Percentiles rank a stretch among this genome's conserved stretches.
These are phyloP conservation scores for Rhododendron griersonianum DNA, from an alignment of 148 eudicot species.

Conservation along the genomic window DNA sequence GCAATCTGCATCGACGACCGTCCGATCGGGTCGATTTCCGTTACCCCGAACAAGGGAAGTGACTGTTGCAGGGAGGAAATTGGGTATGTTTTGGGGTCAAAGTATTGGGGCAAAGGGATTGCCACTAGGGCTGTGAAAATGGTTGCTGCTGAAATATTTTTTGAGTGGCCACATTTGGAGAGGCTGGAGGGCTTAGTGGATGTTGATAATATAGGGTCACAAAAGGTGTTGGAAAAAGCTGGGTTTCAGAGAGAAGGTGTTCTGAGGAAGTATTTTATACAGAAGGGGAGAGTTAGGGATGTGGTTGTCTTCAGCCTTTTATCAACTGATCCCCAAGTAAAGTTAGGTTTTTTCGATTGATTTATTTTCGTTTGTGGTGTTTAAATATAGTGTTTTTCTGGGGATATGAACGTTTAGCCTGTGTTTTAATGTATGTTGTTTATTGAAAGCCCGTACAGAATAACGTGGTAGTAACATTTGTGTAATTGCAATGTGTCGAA, in stretches of 20 bases:
- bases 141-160: conserved; percentile 16
- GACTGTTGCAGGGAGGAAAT: conserved; percentile 13
- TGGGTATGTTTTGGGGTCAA: conserved; percentile 23
- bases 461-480: no score
- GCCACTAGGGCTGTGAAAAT: conserved; percentile 20
- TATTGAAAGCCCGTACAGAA: no score
- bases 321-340: no score
- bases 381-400: no score
- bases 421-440: no score
- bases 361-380: no score
- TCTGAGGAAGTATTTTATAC: not conserved
- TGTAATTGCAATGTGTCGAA: no score
- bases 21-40: conserved; percentile 17
- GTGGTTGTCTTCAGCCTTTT: not conserved
- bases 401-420: no score
- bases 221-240: conserved; percentile 30
- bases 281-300: not conserved
- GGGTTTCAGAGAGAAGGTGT: not conserved
- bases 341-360: no score
- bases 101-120: conserved; percentile 37
- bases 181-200: conserved; percentile 26
- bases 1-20: conserved; percentile 26
- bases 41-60: not conserved
- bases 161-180: conserved; percentile 25
- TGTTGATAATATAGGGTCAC: conserved; percentile 25